Percentiles rank a stretch among this genome's conserved stretches.
These are phyloP conservation scores for Aspergillus awamori DNA, from an alignment of 2,329 filamentous ascomycete species.

Conservation along the genomic window DNA sequence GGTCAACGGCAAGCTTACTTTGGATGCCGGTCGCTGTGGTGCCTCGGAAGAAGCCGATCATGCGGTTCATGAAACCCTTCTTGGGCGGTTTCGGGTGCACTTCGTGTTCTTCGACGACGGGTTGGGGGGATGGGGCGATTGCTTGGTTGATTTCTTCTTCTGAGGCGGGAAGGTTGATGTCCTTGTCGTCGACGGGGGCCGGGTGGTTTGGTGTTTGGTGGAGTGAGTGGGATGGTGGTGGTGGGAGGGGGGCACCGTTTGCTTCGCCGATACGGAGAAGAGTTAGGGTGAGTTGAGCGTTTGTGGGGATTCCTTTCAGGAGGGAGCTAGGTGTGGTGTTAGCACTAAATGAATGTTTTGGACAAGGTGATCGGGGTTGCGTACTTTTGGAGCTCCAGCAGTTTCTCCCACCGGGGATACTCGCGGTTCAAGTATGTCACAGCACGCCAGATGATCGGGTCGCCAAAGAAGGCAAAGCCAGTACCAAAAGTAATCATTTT, in stretches of 20 bases:
- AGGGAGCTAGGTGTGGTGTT: conserved; percentile 55
- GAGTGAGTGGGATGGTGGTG: conserved; percentile 51
- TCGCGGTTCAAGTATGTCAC: conserved; percentile 53
- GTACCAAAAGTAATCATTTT: conserved; percentile 68
- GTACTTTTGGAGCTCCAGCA: conserved; percentile 70
- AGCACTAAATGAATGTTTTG: conserved; percentile 7
- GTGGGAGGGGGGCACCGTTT: conserved; percentile 77
- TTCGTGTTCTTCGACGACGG: neutral
- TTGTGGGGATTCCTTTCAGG: conserved; percentile 80
- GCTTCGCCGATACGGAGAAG: conserved; percentile 79
- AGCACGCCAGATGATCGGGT: conserved; percentile 68
- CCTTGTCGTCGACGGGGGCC: conserved; percentile 56
- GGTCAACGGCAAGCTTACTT: conserved; percentile 71
- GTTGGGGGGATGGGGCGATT: conserved; percentile 53
- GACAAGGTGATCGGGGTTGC: neutral
- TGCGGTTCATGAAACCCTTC: conserved; percentile 49
- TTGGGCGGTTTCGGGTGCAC: conserved; percentile 15
- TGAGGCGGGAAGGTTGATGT: conserved; percentile 63
- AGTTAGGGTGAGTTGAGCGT: conserved; percentile 80
- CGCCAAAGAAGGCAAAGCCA: conserved; percentile 80
- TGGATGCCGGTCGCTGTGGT: conserved; percentile 73
- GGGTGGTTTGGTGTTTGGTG: conserved; percentile 54
- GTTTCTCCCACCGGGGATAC: conserved; percentile 73
- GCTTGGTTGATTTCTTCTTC: conserved; percentile 68
- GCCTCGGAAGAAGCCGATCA: conserved; percentile 67